Evolutionary conservation across 2,329 filamentous ascomycete genomes (phyloP), one percentile per base, ranked within the genome.

Genomic region (Arthrinium puccinioides): DNA sequence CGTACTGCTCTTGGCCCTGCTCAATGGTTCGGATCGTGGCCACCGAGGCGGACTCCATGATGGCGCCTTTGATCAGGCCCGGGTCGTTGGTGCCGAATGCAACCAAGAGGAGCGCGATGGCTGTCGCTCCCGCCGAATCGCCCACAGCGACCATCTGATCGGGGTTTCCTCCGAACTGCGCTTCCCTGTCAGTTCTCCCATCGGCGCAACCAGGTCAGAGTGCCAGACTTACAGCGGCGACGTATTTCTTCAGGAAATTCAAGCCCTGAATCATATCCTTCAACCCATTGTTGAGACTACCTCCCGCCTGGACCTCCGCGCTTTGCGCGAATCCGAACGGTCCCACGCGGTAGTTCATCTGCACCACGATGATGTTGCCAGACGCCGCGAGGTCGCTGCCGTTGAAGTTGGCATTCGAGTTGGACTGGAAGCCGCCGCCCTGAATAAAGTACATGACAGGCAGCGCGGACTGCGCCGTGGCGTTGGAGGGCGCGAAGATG

Each of bases 301-400:
- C 37, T 15, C 34, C 23, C 2, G 24, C 51, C 42, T 69, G 70
- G 2, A 72, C 70, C 46, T 43, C 52, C 46, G 80, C 71, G 14
- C 70, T 67, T 2, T 74, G 71, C 6, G 87, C 63, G 51, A 86
- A 87, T 0, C 84, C 83, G 45, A 76, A 86, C 0, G 74, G 69
- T 0, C 82, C 82, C 11, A 87, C 80, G 4, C 84, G 76, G 52
- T 87, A 87, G 57, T 86, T 87, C 59, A 84, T 71, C n/a, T 67
- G 76, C 2, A 87, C 79, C 2, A 85, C 74, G 0, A 87, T 61
- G 14, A 86, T 77, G 36, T 69, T 61, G 26, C 66, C 63, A 9
- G 71, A 70, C 0, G 74, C 76, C 18, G 65, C 53, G 18, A 86
- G 57, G 1, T 70, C 73, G 3, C 68, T 70, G 1, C 72, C 78